Conservation (phyloP, 78 protist genomes). For the Dictyostelium brefeldianum region DNA sequence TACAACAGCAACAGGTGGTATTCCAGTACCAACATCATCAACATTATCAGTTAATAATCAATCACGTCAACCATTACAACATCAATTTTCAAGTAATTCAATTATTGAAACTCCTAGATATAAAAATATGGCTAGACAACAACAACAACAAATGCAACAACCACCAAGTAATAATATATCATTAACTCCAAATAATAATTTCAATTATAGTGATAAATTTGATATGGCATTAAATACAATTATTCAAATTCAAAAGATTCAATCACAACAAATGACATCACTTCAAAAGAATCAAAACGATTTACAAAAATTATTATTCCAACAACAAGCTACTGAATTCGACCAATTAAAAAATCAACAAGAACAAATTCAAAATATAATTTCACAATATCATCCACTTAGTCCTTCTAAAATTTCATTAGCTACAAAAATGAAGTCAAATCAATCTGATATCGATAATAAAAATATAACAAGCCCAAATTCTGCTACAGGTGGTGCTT, state of each 20-base stretch:
- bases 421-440: not conserved
- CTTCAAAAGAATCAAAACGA: conserved; percentile 48
- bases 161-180: conserved; percentile 1
- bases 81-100: conserved; percentile 15
- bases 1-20: not conserved
- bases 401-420: conserved; percentile 16
- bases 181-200: not conserved
- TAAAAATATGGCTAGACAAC: not conserved
- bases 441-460: not conserved
- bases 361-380: conserved; percentile 31
- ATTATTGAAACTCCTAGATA: conserved; percentile 17
- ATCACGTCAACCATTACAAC: conserved; percentile 7
- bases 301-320: conserved; percentile 40
- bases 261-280: conserved; percentile 41
- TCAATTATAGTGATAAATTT: conserved; percentile 29
- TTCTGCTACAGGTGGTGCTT: not conserved
- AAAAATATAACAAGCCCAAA: not conserved
- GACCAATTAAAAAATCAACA: conserved; percentile 39
- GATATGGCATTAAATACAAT: conserved; percentile 39
- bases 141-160: conserved; percentile 14
- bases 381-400: conserved; percentile 16
- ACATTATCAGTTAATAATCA: not conserved
- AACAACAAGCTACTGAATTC: conserved; percentile 39
- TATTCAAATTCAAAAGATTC: conserved; percentile 29
- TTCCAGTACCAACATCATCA: not conserved